Evolutionary conservation across 1,139 yeast species (phyloP), one percentile per base, ranked within the genome.

Genomic region (Pichia norvegensis): DNA sequence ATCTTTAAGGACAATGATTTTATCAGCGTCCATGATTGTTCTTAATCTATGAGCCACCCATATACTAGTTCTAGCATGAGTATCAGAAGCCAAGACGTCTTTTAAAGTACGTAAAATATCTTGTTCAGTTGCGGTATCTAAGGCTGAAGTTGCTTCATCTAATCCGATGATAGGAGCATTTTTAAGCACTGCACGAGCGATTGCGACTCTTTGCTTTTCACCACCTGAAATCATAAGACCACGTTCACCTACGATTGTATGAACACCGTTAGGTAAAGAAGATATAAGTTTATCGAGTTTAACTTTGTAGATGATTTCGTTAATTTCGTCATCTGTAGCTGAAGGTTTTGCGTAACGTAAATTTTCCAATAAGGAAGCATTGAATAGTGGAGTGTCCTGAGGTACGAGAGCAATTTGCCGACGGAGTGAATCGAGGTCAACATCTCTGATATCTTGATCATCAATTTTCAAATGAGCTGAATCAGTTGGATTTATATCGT

Each of bases 221-320:
- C 99, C 99, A 14, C 99, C 98, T 11, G 97, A 87, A 41, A 92
- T 88, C 98, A 92, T 92, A 75, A 92, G 74, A 21, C 99, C 98
- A 56, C 99, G 72, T 65, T 94, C 99, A 43, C 99, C 99, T n/a
- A 92, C 98, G 46, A 85, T 72, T 0, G 98, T 92, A 33, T 82
- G 70, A 39, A 76, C 70, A 1, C 97, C 97, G 14, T 85, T 85
- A 0, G 98, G 97, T 41, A 92, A 68, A 43, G 82, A 86, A 7
- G 65, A 58, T 20, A 94, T 73, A 40, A 90, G 68, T 20, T 67
- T 65, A 48, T 78, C 77, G 48, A 92, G 71, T 58, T 85, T 81
- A 1, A 95, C 96, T 54, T 76, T 74, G 39, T 69, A 63, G 9
- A 92, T 81, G 20, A 80, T 88, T 10, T 67, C 65, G 13, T 65